A percentile compares a stretch with the other conserved stretches of the same genome.
Evolutionary conservation across 108 stramenopile genomes (phyloP).

Genomic region (Nitzschia putrida): DNA sequence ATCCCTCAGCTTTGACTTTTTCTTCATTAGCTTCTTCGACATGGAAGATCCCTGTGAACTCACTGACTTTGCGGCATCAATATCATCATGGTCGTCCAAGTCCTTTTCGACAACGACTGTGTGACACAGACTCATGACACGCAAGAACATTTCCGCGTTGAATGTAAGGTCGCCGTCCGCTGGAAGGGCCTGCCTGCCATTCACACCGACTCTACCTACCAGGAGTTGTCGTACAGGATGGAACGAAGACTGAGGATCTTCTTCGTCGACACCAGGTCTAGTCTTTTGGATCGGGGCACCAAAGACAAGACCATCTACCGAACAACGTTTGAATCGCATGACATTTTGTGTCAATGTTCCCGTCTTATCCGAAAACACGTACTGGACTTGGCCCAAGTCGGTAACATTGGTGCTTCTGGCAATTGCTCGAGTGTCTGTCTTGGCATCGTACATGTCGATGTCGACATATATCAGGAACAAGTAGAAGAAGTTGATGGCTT

Average conservation of each 20-base stretch:
- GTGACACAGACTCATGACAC: conserved; percentile 89
- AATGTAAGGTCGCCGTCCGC: conserved; percentile 54
- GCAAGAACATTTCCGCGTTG: conserved; percentile 88
- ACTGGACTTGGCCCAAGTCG: conserved; percentile 93
- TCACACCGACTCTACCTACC: conserved; percentile 38
- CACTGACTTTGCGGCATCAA: conserved; percentile 19
- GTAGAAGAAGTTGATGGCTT: conserved; percentile 70
- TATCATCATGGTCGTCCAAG: conserved; percentile 44
- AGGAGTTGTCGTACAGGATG: conserved; percentile 64
- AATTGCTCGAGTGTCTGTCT: conserved; percentile 81
- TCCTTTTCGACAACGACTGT: conserved; percentile 92
- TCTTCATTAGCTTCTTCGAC: neutral
- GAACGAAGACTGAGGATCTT: conserved; percentile 30
- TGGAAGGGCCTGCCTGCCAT: neutral
- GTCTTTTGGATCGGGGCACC: conserved; percentile 79
- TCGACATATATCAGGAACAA: conserved; percentile 81
- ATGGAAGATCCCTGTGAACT: conserved; percentile 11
- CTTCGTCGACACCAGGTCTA: conserved; percentile 28
- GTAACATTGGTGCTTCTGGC: conserved; percentile 86
- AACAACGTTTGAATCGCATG: conserved; percentile 96
- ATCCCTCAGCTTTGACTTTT: conserved; percentile 12
- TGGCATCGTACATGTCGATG: conserved; percentile 88
- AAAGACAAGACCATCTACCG: conserved; percentile 84
- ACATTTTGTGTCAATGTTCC: conserved; percentile 98
- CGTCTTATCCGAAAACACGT: conserved; percentile 96